These are phyloP conservation scores for Penicillium sclerotigenum DNA, from an alignment of 2,329 filamentous ascomycete genomes.

Conservation along the genomic window DNA sequence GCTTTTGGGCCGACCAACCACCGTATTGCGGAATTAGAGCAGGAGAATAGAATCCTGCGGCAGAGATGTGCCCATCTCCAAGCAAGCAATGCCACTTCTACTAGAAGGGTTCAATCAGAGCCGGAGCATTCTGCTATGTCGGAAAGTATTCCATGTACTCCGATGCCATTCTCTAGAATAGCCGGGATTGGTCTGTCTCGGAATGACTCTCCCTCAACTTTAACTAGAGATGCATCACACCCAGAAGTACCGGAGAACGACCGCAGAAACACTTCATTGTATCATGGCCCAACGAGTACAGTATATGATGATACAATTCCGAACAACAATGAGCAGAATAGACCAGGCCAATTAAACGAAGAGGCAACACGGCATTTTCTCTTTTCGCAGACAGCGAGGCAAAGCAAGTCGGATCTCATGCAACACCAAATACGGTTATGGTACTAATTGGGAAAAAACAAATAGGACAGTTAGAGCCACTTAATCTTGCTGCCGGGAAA, in stretches of 20 bases:
- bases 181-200: conserved; percentile 7
- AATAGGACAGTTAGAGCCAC: conserved; percentile 49
- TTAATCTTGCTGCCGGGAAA: conserved; percentile 46
- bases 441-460: not conserved
- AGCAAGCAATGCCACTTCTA: not conserved
- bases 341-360: conserved; percentile 8
- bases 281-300: conserved; percentile 26
- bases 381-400: conserved; percentile 26
- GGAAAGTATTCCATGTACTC: conserved; percentile 2
- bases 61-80: conserved; percentile 11
- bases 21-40: conserved; percentile 24
- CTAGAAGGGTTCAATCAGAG: conserved; percentile 1
- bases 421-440: not conserved
- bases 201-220: conserved; percentile 5
- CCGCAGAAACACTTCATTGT: conserved; percentile 16
- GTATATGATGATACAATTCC: conserved; percentile 23
- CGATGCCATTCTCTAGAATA: not conserved
- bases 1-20: conserved; percentile 27
- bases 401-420: conserved; percentile 16
- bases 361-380: conserved; percentile 22
- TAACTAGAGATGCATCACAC: conserved; percentile 14
- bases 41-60: conserved; percentile 25
- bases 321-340: conserved; percentile 3
- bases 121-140: conserved; percentile 6
- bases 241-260: conserved; percentile 21